Base-by-base conservation (phyloP, 2,329 filamentous ascomycete genomes). In the Ophiostoma pallidulum region DNA sequence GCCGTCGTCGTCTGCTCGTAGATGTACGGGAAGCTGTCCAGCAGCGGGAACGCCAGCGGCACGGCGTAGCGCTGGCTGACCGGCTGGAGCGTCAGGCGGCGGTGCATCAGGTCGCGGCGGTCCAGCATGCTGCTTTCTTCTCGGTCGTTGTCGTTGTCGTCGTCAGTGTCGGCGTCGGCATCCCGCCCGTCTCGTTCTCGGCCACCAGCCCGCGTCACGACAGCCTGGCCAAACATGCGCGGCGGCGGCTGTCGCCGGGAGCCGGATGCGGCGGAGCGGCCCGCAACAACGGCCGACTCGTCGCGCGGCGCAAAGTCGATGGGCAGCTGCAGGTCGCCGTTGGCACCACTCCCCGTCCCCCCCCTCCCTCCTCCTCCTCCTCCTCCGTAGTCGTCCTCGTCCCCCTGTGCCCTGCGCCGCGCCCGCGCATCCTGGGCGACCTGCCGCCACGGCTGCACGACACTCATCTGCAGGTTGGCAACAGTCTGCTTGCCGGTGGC, bases 1-100 rank as follows among this genome's bases (percentile, higher is more conserved):
- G 45, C 58, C 59, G n/a, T n/a, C 43, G 61, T 56, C 2, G 62
- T 61, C 44, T 71, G 65, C 16, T 72, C 61, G 62, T 90, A 88
- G 46, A 96, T 83, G 26, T 70, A 68, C 1, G 92, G 92, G 60
- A 86, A 96, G 62, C 88, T 94, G 60, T 92, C 82, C 29, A 94
- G 73, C 24, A 90, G 60, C 1, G 91, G 89, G 59, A 89, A 92
- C 1, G 75, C 68, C 8, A 91, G 70, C 2, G 65, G 39, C 8
- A 72, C 67, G 48, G 71, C 66, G 57, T 77, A 54, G 42, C 50
- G 54, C 37, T 58, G 57, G 28, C 61, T 64, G 32, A 58, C 53
- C 45, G 55, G 56, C 55, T 58, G 56, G 22, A 57, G 57, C 28
- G 54, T 58, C 31, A 51, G 60, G 48, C 54, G 49, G 6, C 59